Evolutionary conservation across 371 early-diverging fungal species (phyloP).

Genomic region (Mucor sp.): DNA sequence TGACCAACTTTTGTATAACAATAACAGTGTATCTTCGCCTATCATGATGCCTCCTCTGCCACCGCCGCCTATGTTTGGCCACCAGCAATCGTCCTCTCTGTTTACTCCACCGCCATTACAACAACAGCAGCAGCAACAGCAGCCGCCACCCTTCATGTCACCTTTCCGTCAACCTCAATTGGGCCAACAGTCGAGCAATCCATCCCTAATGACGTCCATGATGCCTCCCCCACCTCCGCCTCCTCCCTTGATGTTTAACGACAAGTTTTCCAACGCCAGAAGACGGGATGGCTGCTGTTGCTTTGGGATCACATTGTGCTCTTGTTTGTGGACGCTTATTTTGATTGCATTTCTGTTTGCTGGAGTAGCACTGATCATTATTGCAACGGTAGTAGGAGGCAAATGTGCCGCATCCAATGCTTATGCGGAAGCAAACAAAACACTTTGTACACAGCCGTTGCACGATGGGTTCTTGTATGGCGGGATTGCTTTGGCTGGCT

Average conservation of each 20-base stretch:
- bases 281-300: conserved; percentile 13
- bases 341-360: conserved; percentile 16
- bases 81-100: conserved; percentile 2
- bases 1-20: conserved; percentile 4
- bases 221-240: conserved; percentile 2
- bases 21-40: conserved; percentile 5
- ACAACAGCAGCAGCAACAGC: neutral
- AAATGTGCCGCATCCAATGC: conserved; percentile 13
- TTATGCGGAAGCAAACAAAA: neutral
- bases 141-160: neutral
- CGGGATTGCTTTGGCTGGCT: conserved; percentile 31
- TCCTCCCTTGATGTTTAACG: neutral
- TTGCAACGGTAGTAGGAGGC: conserved; percentile 9
- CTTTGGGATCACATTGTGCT: conserved; percentile 18
- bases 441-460: conserved; percentile 19
- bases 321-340: conserved; percentile 23
- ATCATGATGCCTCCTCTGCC: conserved; percentile 8
- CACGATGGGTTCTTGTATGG: conserved; percentile 36
- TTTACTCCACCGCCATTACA: conserved; percentile 8
- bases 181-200: conserved; percentile 2
- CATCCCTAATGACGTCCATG: neutral
- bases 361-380: conserved; percentile 26
- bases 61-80: neutral
- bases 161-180: conserved; percentile 1
- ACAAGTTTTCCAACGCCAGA: neutral